phyloP scores from a whole-genome alignment of 2,329 filamentous ascomycete species.

The Fusarium mexicanum region DNA sequence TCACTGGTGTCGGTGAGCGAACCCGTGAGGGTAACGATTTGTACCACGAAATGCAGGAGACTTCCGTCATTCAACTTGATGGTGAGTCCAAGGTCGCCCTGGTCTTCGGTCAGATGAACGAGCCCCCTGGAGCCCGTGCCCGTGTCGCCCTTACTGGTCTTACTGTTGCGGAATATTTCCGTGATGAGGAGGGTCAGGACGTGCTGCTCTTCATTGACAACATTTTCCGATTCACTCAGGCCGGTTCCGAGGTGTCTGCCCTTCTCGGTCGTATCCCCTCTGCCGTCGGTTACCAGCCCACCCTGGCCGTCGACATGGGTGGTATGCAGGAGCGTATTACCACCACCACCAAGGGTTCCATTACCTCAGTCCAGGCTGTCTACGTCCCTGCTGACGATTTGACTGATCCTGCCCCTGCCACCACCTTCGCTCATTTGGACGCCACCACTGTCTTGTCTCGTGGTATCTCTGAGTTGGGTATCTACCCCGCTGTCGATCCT shows the following conservation, averaged over 20 bases:
- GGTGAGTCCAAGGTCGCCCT: slow-evolving; percentile 99
- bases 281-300: slow-evolving; percentile 99
- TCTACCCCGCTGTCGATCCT: slow-evolving; percentile 99
- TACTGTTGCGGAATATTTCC: slow-evolving; percentile 86
- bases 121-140: slow-evolving; percentile 98
- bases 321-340: slow-evolving; percentile 99
- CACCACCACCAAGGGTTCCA: slow-evolving; percentile 99
- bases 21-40: slow-evolving; percentile 99
- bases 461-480: slow-evolving; percentile 99
- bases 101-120: slow-evolving; percentile 99
- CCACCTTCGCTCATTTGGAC: slow-evolving; percentile 99
- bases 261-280: slow-evolving; percentile 99
- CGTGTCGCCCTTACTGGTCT: slow-evolving; percentile 96
- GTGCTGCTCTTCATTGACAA: slow-evolving; percentile 99
- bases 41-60: slow-evolving; percentile 99
- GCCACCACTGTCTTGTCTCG: slow-evolving; percentile 99
- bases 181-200: slow-evolving; percentile 82
- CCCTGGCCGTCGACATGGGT: slow-evolving; percentile 99
- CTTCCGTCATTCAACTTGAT: slow-evolving; percentile 98
- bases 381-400: slow-evolving; percentile 99
- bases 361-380: slow-evolving; percentile 99
- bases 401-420: slow-evolving; percentile 99
- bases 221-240: slow-evolving; percentile 99
- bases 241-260: slow-evolving; percentile 99
- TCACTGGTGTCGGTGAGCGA: slow-evolving; percentile 99